Evolutionary conservation across 352 stramenopile species (phyloP).

Genomic region (Phytopythium sindhum): DNA sequence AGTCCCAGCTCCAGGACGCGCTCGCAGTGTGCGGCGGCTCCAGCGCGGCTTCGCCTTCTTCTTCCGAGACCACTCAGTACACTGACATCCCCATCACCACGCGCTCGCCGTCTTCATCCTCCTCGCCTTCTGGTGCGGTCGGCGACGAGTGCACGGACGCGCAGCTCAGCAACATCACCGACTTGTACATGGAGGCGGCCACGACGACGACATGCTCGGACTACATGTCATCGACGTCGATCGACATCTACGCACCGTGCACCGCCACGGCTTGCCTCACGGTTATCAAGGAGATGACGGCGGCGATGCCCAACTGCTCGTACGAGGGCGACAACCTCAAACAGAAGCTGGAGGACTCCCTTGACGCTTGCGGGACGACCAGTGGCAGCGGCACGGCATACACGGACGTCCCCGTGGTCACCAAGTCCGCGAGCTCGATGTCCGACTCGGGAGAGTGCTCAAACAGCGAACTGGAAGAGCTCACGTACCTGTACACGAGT

Average conservation of each 20-base stretch:
- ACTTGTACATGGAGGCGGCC: slow-evolving; percentile 19
- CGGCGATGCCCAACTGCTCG: slow-evolving; percentile 21
- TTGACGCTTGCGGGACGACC: not conserved
- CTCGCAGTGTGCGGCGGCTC: slow-evolving; percentile 12
- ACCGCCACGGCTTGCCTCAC: slow-evolving; percentile 16
- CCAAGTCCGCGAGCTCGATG: not conserved
- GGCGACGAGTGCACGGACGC: not conserved
- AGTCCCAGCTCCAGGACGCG: slow-evolving; percentile 14
- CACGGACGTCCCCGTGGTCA: slow-evolving; percentile 10
- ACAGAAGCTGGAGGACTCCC: slow-evolving; percentile 17
- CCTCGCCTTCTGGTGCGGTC: not conserved
- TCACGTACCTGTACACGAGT: not conserved
- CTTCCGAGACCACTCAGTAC: slow-evolving; percentile 6
- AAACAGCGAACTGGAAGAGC: slow-evolving; percentile 8
- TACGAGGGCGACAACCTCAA: slow-evolving; percentile 26
- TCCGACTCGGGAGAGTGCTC: slow-evolving; percentile 2
- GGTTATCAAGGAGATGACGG: slow-evolving; percentile 13
- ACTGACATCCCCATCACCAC: slow-evolving; percentile 19
- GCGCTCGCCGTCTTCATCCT: not conserved
- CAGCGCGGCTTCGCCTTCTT: slow-evolving; percentile 9
- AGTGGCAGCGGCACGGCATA: slow-evolving; percentile 6
- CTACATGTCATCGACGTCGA: slow-evolving; percentile 15
- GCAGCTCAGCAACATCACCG: not conserved
- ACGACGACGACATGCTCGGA: slow-evolving; percentile 17
- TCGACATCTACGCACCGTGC: slow-evolving; percentile 22